Evolutionary conservation across 2,329 filamentous ascomycete species (phyloP).

Genomic region (Neocatenulostroma microsporum): DNA sequence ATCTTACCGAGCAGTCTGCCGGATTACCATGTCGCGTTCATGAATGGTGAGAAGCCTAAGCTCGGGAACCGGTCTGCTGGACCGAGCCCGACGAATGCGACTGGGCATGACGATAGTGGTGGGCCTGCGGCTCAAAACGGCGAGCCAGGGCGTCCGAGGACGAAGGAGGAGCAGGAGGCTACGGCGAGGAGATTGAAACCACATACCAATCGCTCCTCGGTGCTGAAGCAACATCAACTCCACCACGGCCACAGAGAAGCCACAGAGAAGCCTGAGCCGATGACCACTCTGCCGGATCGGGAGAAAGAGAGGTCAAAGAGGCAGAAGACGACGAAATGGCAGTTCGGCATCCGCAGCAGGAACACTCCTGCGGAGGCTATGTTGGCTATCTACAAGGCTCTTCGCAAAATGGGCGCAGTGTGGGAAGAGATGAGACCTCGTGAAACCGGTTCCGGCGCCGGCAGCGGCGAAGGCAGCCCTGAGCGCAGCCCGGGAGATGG

Average conservation of each 20-base stretch:
- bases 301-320: conserved; percentile 22
- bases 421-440: conserved; percentile 57
- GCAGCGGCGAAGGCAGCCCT: conserved; percentile 30
- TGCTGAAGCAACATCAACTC: conserved; percentile 14
- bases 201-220: conserved; percentile 57
- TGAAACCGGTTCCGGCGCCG: conserved; percentile 26
- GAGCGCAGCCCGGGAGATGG: conserved; percentile 14
- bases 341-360: conserved; percentile 91
- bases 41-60: conserved; percentile 55
- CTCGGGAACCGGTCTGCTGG: too few relatives aligned
- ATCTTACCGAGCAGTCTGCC: conserved; percentile 87
- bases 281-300: conserved; percentile 51
- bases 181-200: conserved; percentile 75
- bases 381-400: conserved; percentile 86
- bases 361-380: conserved; percentile 93
- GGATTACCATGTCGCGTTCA: conserved; percentile 81
- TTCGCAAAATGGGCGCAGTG: conserved; percentile 78
- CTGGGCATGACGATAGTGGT: too few relatives aligned
- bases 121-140: conserved; percentile 36
- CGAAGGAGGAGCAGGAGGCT: conserved; percentile 65
- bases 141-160: conserved; percentile 38
- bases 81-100: conserved; percentile 16
- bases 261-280: conserved; percentile 43
- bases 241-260: conserved; percentile 10
- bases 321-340: conserved; percentile 79